A percentile compares a stretch with the other conserved stretches of the same genome.
Conservation (phyloP, 768 basidiomycete genomes). For the Nevesoporus exiguus region DNA sequence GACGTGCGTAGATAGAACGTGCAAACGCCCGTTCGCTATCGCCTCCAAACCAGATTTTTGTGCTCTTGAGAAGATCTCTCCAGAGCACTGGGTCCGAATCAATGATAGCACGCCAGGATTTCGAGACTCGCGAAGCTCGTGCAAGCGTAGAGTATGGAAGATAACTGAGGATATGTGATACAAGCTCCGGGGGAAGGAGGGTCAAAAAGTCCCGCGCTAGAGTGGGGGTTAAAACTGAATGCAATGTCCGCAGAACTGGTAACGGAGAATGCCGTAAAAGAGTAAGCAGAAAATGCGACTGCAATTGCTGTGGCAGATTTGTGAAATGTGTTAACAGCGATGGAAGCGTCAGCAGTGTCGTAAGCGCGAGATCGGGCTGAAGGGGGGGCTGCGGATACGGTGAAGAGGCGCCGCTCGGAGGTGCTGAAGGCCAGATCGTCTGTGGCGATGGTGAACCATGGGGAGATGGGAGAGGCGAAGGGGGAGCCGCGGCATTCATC, state of each 20-base stretch:
- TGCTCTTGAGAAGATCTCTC: conserved; percentile 79
- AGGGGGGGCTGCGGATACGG: conserved; percentile 67
- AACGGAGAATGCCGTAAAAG: conserved; percentile 89
- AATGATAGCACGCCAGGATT: conserved; percentile 86
- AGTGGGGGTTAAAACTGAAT: conserved; percentile 85
- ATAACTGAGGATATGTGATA: conserved; percentile 82
- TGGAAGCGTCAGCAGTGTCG: conserved; percentile 84
- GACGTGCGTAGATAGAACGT: conserved; percentile 60
- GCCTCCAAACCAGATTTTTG: conserved; percentile 87
- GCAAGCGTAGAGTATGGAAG: conserved; percentile 81
- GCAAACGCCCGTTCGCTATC: conserved; percentile 82
- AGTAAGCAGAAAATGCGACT: conserved; percentile 91
- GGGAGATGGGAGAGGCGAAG: conserved; percentile 81
- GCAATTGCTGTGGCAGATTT: conserved; percentile 72
- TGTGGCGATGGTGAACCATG: conserved; percentile 80
- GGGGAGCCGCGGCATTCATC: conserved; percentile 71
- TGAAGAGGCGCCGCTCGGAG: conserved; percentile 74
- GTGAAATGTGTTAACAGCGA: conserved; percentile 79
- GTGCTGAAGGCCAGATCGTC: conserved; percentile 75
- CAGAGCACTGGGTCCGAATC: conserved; percentile 89
- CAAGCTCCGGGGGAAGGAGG: conserved; percentile 87
- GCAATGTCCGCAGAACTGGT: conserved; percentile 84
- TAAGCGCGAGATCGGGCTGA: conserved; percentile 78
- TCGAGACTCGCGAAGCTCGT: conserved; percentile 84
- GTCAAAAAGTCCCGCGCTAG: conserved; percentile 94